Evolutionary conservation across 352 stramenopile genomes (phyloP), one percentile per base, ranked within the genome.

Genomic region (Thalassiosira exigua): DNA sequence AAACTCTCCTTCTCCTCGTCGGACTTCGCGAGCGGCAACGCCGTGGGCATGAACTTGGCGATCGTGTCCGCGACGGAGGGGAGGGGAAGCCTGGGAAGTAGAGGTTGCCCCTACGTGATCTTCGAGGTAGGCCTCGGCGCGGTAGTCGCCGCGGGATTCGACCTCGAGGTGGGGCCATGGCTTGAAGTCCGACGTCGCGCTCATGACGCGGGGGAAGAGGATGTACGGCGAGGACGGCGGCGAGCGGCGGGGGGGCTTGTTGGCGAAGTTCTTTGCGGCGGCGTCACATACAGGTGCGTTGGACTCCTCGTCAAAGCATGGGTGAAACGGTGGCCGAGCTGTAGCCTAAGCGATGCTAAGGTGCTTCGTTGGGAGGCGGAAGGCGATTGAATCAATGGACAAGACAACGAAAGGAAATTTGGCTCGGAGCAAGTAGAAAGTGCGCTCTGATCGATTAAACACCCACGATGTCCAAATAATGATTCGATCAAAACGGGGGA

Each of bases 21-120:
- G 1, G 83, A 78, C 1, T 88, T 91, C 17, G 97, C 80, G 39
- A 98, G 76, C 30, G 96, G 95, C 68, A 98, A 89, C 19, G 96
- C 95, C 9, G 95, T 98, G 73, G 96, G 92, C 29, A 98, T 81
- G 69, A 98, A 98, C 44, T 93, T 89, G 33, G 88, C 65, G 11
- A 98, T 83, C 3, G 96, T 98, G 50, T 98, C 94, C 64, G 29
- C 44, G 9, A 99, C 89, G 26, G 92, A 77, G 0, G 96, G 96
- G 64, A 99, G 85, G 7, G 96, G 97, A 39, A 98, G 88, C 11
- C 91, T 88, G 4, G 96, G 96, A 24, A 99, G 73, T 11, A 94
- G 91, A 36, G 92, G 84, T 79, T 99, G 97, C 82, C 39, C 87
- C 82, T 51, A 91, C 83, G 52, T 87, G 75, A 56, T 74, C 51